Conservation (phyloP, 306 rosid species). For the Cucumis melo region DNA sequence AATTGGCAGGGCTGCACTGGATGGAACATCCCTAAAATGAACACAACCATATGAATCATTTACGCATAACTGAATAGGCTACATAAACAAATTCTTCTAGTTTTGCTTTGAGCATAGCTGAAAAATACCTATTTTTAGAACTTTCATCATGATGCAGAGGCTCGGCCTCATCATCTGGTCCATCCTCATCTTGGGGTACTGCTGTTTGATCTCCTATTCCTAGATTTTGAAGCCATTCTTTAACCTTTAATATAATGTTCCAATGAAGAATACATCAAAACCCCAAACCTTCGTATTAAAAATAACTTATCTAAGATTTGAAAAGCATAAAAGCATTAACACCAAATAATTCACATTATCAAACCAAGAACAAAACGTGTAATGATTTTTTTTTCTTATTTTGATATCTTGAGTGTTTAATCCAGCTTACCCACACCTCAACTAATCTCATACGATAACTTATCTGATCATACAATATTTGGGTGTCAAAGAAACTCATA, state of each 20-base stretch:
- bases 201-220: slow-evolving; percentile 83
- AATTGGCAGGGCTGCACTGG: slow-evolving; percentile 90
- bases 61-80: slow-evolving; percentile 8
- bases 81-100: slow-evolving; percentile 6
- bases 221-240: slow-evolving; percentile 99
- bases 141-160: slow-evolving; percentile 62
- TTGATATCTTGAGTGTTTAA: no score
- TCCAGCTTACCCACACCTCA: no score
- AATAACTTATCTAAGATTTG: neutral
- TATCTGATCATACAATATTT: no score
- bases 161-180: slow-evolving; percentile 53
- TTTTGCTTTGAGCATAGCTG: neutral
- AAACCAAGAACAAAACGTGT: neutral
- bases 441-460: no score
- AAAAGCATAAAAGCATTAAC: neutral
- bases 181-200: slow-evolving; percentile 75
- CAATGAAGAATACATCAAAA: slow-evolving; percentile 54
- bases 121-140: slow-evolving; percentile 52
- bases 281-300: slow-evolving; percentile 25
- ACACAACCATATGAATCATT: slow-evolving; percentile 14
- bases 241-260: slow-evolving; percentile 87
- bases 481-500: no score
- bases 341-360: neutral
- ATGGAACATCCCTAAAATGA: slow-evolving; percentile 90
- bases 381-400: neutral